These are phyloP conservation scores for Cordyceps pruinosa DNA, from an alignment of 2,329 filamentous ascomycete genomes.

Conservation along the genomic window DNA sequence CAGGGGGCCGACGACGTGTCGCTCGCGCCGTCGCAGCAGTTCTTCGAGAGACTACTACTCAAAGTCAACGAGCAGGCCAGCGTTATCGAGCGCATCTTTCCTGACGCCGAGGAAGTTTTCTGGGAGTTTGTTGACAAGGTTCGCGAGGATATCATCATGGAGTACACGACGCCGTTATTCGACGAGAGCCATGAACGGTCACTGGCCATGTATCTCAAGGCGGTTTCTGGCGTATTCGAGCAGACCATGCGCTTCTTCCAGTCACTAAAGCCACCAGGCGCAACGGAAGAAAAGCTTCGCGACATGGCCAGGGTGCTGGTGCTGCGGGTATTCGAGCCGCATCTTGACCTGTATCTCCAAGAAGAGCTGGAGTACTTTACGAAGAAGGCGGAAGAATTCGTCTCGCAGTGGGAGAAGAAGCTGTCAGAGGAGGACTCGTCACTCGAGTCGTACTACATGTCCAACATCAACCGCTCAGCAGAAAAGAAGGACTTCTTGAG, in stretches of 20 bases:
- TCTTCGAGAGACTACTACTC: conserved; percentile 67
- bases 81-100: conserved; percentile 78
- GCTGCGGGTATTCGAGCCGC: conserved; percentile 74
- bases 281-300: conserved; percentile 52
- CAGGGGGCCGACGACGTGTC: conserved; percentile 60
- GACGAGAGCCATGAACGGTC: conserved; percentile 77
- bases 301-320: conserved; percentile 62
- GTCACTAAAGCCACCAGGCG: conserved; percentile 60
- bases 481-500: conserved; percentile 95
- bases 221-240: conserved; percentile 80
- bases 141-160: conserved; percentile 74
- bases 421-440: conserved; percentile 84
- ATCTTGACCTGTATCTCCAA: conserved; percentile 86
- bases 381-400: conserved; percentile 65
- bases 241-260: conserved; percentile 74
- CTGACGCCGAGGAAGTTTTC: conserved; percentile 62
- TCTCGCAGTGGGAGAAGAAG: conserved; percentile 84
- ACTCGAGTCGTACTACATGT: conserved; percentile 92
- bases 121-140: conserved; percentile 75
- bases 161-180: conserved; percentile 78
- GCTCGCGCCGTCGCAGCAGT: conserved; percentile 71
- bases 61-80: conserved; percentile 77
- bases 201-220: conserved; percentile 72
- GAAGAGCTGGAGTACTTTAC: conserved; percentile 88
- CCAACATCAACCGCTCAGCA: conserved; percentile 85